Conservation (phyloP, 352 stramenopile genomes). For the Globisporangium spinosum region DNA sequence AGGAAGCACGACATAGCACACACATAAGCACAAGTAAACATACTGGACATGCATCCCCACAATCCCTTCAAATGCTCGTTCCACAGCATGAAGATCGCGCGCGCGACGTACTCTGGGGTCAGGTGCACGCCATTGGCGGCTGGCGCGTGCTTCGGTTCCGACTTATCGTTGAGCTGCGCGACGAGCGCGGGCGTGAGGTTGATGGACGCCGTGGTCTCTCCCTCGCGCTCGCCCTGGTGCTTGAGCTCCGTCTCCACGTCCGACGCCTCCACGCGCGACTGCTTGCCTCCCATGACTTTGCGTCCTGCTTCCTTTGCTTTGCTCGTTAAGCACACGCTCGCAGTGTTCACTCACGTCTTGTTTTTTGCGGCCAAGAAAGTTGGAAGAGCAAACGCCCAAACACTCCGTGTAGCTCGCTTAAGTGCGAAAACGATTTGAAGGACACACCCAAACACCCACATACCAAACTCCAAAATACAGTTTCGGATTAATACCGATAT, state of each 20-base stretch:
- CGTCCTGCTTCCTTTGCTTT: constrained; percentile 8
- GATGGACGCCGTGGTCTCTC: constrained; percentile 51
- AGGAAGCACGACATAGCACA: neutral
- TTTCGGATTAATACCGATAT: too few relatives aligned
- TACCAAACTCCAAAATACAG: neutral
- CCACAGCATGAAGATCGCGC: constrained; percentile 2
- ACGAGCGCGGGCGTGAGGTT: constrained; percentile 65
- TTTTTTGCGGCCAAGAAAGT: constrained; percentile 13
- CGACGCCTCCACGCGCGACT: constrained; percentile 67
- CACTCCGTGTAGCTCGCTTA: neutral
- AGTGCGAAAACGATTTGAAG: neutral
- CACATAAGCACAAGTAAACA: neutral
- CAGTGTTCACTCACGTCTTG: constrained; percentile 7
- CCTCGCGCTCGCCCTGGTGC: constrained; percentile 37
- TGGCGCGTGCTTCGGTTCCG: constrained; percentile 21
- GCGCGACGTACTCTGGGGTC: constrained; percentile 43
- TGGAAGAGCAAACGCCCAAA: neutral
- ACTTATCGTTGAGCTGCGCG: constrained; percentile 60
- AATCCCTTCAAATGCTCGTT: neutral
- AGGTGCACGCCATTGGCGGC: constrained; percentile 12
- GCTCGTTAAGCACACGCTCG: neutral
- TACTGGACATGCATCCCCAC: neutral
- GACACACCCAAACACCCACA: neutral
- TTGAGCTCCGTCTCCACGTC: constrained; percentile 54
- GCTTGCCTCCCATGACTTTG: constrained; percentile 64